Evolutionary conservation across 768 basidiomycete genomes (phyloP).

Genomic region (Tulasnella sp.): DNA sequence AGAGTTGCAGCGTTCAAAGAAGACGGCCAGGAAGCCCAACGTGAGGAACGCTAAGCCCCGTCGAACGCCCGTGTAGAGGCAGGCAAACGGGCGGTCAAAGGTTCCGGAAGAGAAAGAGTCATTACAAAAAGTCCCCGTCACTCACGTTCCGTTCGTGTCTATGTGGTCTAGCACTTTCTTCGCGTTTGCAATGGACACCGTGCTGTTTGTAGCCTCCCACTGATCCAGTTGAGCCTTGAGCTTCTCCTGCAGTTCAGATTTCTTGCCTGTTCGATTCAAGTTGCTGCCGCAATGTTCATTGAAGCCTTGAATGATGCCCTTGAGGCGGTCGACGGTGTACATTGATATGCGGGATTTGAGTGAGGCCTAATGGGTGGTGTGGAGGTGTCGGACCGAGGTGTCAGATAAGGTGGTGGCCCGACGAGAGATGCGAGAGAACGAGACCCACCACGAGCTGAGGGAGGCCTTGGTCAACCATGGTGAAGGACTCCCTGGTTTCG

Average conservation of each 20-base stretch:
- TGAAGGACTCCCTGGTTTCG: background rate
- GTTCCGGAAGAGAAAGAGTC: background rate
- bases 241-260: constrained; percentile 80
- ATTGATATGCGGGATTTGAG: constrained; percentile 45
- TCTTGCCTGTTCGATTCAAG: constrained; percentile 74
- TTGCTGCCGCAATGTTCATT: constrained; percentile 71
- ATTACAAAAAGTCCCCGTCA: constrained; percentile 31
- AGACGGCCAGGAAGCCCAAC: background rate
- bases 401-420: background rate
- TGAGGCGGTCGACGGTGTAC: constrained; percentile 82
- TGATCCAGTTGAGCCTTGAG: constrained; percentile 55
- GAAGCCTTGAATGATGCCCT: constrained; percentile 71
- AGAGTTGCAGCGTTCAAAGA: constrained; percentile 1
- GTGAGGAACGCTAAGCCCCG: background rate
- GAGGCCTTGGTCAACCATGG: constrained; percentile 13
- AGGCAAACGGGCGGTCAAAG: constrained; percentile 4
- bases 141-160: constrained; percentile 48
- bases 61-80: constrained; percentile 10
- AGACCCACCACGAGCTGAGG: constrained; percentile 10
- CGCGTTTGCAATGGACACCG: constrained; percentile 67
- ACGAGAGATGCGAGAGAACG: background rate
- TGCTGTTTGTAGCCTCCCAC: constrained; percentile 54
- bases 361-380: constrained; percentile 3
- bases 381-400: constrained; percentile 5
- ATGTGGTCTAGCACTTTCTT: constrained; percentile 66